These are phyloP conservation scores for Letharia columbiana DNA, from an alignment of 495 filamentous ascomycete genomes.

Conservation along the genomic window DNA sequence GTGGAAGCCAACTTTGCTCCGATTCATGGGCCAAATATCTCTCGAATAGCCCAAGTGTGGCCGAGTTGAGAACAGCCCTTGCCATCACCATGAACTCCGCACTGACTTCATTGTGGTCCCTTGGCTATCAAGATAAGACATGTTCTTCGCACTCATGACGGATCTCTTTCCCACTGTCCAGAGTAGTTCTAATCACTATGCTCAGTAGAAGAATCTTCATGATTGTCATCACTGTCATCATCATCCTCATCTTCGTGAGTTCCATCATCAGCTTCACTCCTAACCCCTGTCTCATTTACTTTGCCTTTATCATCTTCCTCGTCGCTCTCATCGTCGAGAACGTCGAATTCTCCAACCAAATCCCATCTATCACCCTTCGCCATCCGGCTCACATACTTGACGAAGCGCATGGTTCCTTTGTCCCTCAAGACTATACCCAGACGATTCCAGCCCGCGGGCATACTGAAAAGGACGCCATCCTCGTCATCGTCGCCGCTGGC, in stretches of 20 bases:
- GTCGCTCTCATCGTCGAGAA: slow-evolving; percentile 39
- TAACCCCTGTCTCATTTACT: slow-evolving; percentile 25
- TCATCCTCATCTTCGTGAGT: neutral
- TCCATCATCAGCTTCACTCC: slow-evolving; percentile 10
- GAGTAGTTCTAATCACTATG: neutral
- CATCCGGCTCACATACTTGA: slow-evolving; percentile 82
- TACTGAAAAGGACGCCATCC: slow-evolving; percentile 84
- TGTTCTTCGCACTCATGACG: neutral
- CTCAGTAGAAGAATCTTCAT: slow-evolving; percentile 1
- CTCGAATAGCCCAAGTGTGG: neutral
- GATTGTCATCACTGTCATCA: neutral
- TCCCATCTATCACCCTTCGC: slow-evolving; percentile 93
- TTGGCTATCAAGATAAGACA: neutral
- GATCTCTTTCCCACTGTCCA: neutral
- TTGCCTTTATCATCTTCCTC: slow-evolving; percentile 27
- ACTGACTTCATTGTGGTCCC: neutral
- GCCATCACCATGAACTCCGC: neutral
- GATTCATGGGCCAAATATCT: neutral
- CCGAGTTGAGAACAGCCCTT: neutral
- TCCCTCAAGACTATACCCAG: slow-evolving; percentile 85
- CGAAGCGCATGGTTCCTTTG: slow-evolving; percentile 75
- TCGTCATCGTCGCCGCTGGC: slow-evolving; percentile 63
- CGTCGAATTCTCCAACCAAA: slow-evolving; percentile 55
- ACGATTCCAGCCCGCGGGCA: slow-evolving; percentile 81
- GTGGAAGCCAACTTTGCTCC: neutral